Evolutionary conservation across 1,139 yeast species (phyloP), one percentile per base, ranked within the genome.

Genomic region (Geotrichum fermentans): DNA sequence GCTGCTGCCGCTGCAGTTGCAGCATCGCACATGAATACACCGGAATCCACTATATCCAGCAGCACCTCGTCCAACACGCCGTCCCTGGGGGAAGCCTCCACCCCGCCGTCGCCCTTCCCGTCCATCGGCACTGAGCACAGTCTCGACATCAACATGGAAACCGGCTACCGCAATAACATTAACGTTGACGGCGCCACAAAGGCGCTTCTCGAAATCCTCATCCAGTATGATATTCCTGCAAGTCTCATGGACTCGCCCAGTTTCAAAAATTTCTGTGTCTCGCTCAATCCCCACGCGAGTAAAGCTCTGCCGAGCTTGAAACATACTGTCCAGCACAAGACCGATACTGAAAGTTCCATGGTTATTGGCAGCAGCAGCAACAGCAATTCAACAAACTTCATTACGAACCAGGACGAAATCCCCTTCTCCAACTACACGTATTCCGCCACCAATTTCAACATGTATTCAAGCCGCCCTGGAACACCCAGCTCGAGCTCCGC

Each of bases 151-250:
- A 14, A 17, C 18, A 16, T 4, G 30, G 13, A 14, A 26, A 14
- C n/a, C 24, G 35, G 28, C 32, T 18, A 16, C 11, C 40, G 17
- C 17, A 16, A 14, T 16, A 18, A 38, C 4, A 40, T 40, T 22
- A 40, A 46, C 26, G 50, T 41, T 18, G 49, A 39, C n/a, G 33
- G 30, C n/a, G 49, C 49, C 30, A 45, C 20, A 30, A 43, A 35
- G 18, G 42, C 49, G 14, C 41, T 45, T 8, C 37, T 45, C 20
- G 35, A 45, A n/a, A 45, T 45, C 45, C 32, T 45, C 13, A 30
- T 40, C 24, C 39, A 45, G 20, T 45, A 40, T 16, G 49, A 45
- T 28, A 28, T 45, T 4, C 43, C 43, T 4, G 40, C 44, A 4
- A 17, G 30, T 7, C 26, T 45, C 22, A 21, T 45, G 14, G 34